A percentile compares a stretch with the other conserved stretches of the same genome.
These are phyloP conservation scores for Heliosperma pusillum DNA, from an alignment of 148 eudicot genomes.

Conservation along the genomic window DNA sequence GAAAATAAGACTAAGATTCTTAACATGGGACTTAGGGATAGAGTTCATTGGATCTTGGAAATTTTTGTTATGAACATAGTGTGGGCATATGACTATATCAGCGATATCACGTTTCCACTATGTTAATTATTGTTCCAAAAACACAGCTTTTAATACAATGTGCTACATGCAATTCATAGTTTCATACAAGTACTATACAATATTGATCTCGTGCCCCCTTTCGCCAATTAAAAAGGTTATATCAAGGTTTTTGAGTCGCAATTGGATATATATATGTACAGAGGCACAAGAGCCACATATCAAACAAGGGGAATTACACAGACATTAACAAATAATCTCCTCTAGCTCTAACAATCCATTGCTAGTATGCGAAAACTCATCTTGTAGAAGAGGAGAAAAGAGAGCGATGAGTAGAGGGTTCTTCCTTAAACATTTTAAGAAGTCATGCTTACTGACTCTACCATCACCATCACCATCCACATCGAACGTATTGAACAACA, in stretches of 20 bases:
- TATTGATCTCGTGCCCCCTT: too few relatives aligned
- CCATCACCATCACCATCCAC: conserved; percentile 31
- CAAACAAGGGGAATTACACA: background rate
- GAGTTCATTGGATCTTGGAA: too few relatives aligned
- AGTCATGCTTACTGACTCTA: conserved; percentile 28
- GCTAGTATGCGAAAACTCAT: conserved; percentile 19
- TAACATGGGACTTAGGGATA: too few relatives aligned
- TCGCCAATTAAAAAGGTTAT: background rate
- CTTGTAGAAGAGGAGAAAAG: conserved; percentile 28
- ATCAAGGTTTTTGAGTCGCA: conserved; percentile 15
- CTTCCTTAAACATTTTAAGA: conserved; percentile 21
- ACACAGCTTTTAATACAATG: conserved; percentile 6
- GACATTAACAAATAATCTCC: conserved; percentile 22
- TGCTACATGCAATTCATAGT: conserved; percentile 17
- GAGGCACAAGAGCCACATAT: conserved; percentile 11
- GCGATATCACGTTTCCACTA: too few relatives aligned
- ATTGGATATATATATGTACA: background rate
- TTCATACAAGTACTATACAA: too few relatives aligned
- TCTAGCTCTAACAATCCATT: conserved; percentile 15
- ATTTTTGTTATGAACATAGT: too few relatives aligned
- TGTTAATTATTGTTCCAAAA: background rate
- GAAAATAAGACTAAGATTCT: too few relatives aligned
- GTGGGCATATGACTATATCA: too few relatives aligned
- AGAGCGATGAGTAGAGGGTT: conserved; percentile 33
- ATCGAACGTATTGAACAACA: conserved; percentile 27